phyloP scores from a whole-genome alignment of 1,284 basidiomycete species.

The Malassezia dermatis region DNA sequence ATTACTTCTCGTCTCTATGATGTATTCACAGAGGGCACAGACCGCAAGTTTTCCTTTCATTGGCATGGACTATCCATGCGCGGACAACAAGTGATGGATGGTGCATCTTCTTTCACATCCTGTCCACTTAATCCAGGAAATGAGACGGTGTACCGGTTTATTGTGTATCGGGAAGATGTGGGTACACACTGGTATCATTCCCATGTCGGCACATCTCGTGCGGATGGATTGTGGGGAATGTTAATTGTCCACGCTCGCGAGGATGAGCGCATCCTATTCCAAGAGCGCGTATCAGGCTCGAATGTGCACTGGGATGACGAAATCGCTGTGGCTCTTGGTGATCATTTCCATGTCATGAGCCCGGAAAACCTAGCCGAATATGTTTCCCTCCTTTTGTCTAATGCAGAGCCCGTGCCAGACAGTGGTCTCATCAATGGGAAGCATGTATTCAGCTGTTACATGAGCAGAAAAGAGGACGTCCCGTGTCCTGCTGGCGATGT shows the following conservation, averaged over 20 bases:
- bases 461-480: not conserved
- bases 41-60: slow-evolving; percentile 21
- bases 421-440: slow-evolving; percentile 54
- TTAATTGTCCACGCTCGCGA: slow-evolving; percentile 40
- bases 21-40: slow-evolving; percentile 2
- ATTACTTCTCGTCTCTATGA: not conserved
- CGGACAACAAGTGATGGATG: slow-evolving; percentile 35
- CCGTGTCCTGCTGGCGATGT: slow-evolving; percentile 7
- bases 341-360: slow-evolving; percentile 32
- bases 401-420: slow-evolving; percentile 48
- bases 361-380: slow-evolving; percentile 22
- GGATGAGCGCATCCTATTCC: slow-evolving; percentile 25
- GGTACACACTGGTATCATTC: slow-evolving; percentile 51
- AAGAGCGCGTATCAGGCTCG: slow-evolving; percentile 5
- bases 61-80: slow-evolving; percentile 45
- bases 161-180: slow-evolving; percentile 29
- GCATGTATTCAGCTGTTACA: slow-evolving; percentile 49
- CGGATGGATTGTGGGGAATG: slow-evolving; percentile 37
- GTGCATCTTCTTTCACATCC: slow-evolving; percentile 36
- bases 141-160: slow-evolving; percentile 26
- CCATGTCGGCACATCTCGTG: slow-evolving; percentile 34
- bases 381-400: slow-evolving; percentile 25
- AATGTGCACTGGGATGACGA: slow-evolving; percentile 32
- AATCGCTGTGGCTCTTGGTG: slow-evolving; percentile 25
- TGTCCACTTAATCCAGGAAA: slow-evolving; percentile 42